Base-by-base conservation (phyloP, 2,329 filamentous ascomycete species). In the Aureobasidium mangrovei region DNA sequence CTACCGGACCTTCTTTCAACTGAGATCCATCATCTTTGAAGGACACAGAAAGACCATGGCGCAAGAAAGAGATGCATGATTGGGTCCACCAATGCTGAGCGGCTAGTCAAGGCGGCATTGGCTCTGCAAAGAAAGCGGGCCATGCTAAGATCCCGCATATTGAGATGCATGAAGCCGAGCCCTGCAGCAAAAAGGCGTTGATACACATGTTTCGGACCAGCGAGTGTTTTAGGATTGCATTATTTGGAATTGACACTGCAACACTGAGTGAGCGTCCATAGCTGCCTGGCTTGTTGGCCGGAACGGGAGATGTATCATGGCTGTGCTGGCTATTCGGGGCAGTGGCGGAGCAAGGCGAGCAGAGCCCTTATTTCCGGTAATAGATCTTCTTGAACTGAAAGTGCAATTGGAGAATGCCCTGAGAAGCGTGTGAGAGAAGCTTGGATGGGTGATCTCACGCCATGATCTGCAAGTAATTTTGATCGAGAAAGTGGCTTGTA, bases 381-480 rank as follows among this genome's bases (percentile, higher is more conserved):
- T 74, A 76, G 54, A 76, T 70, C 82, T 95, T 95, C 72, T 97
- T 98, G 77, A 97, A 96, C 70, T 96, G 91, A 69, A 98, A 98
- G 69, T 97, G 91, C 56, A 98, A 80, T 72, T 96, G 91, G 56
- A 98, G 75, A 63, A 97, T 95, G 52, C 91, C 91, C 88, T 94
- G 72, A 60, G 81, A 45, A 35, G 38, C 29, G 38, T 44, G 35
- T 45, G 33, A 54, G 51, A 27, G 41, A 46, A 45, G 51, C 42
- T 40, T 31, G 33, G 12, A 18, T 18, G 18, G 18, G 35, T 42
- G 18, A 51, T 29, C 31, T 39, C 40, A 42, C 31, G 29, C 7
- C 7, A 35, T 51, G 47, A 35, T 35, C 29, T 51, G 47, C 47
- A 42, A 9, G 38, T 1, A 7, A 18, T 18, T 18, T 18, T 18